Percentiles rank a stretch among this genome's conserved stretches.
Evolutionary conservation across 2,329 filamentous ascomycete genomes (phyloP).

Genomic region (Sporothrix globosa): DNA sequence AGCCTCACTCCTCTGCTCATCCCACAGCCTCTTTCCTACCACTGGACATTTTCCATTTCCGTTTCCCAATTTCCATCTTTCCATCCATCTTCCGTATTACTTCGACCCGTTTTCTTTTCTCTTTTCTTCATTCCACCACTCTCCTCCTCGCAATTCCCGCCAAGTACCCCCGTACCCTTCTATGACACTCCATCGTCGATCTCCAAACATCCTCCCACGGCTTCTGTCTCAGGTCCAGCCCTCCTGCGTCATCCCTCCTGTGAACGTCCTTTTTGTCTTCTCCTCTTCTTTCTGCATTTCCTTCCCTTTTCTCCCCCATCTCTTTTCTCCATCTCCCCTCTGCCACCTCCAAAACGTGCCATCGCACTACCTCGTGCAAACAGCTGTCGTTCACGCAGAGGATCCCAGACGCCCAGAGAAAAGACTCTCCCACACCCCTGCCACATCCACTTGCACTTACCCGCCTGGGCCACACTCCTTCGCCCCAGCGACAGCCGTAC

Average conservation of each 20-base stretch:
- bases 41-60: neutral
- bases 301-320: neutral
- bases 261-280: neutral
- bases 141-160: neutral
- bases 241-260: conserved; percentile 26
- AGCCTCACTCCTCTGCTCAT: neutral
- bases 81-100: neutral
- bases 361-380: neutral
- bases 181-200: conserved; percentile 18
- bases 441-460: conserved; percentile 13
- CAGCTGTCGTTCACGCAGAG: neutral
- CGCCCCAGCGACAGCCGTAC: conserved; percentile 29
- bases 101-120: neutral
- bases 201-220: conserved; percentile 30
- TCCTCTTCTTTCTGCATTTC: neutral
- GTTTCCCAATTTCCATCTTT: neutral
- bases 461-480: conserved; percentile 14
- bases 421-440: conserved; percentile 9
- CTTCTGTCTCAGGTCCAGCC: conserved; percentile 32
- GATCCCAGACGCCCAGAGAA: neutral
- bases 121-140: neutral
- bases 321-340: neutral
- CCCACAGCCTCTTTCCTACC: neutral
- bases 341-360: neutral
- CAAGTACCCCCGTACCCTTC: neutral